Percentiles rank a stretch among this genome's conserved stretches.
phyloP scores from a whole-genome alignment of 2,329 filamentous ascomycete species.

The Fusarium sp. region DNA sequence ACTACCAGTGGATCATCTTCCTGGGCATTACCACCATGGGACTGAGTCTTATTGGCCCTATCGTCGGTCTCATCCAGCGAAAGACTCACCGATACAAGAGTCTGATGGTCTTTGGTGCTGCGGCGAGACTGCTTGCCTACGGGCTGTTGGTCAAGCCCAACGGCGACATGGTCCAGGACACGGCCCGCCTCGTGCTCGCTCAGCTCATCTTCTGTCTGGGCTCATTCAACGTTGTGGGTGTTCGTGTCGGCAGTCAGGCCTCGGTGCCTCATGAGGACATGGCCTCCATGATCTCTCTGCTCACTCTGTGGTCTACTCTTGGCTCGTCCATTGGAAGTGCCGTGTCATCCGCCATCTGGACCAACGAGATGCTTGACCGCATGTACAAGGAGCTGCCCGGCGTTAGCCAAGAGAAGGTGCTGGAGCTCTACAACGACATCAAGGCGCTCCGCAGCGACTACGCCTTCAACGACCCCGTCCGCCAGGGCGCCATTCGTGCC shows the following conservation, averaged over 20 bases:
- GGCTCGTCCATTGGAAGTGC: constrained; percentile 54
- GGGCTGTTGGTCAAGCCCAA: constrained; percentile 48
- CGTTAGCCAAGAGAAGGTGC: constrained; percentile 39
- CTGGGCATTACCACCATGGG: constrained; percentile 54
- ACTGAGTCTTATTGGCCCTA: constrained; percentile 51
- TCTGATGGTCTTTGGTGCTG: constrained; percentile 53
- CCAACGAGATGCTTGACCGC: constrained; percentile 51
- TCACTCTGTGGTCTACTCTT: constrained; percentile 55
- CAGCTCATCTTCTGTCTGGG: constrained; percentile 53
- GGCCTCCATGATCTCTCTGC: constrained; percentile 52
- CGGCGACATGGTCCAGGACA: constrained; percentile 49
- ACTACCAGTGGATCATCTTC: constrained; percentile 57
- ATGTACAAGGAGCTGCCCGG: constrained; percentile 49
- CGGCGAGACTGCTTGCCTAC: constrained; percentile 51
- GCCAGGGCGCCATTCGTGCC: constrained; percentile 53
- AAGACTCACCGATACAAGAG: constrained; percentile 56
- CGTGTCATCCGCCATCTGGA: constrained; percentile 53
- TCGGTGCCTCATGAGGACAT: constrained; percentile 58
- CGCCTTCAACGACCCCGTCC: constrained; percentile 48
- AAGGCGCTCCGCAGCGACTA: constrained; percentile 49
- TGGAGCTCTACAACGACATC: constrained; percentile 51
- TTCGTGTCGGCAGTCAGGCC: constrained; percentile 54
- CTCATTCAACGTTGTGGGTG: constrained; percentile 55
- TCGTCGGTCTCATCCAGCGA: constrained; percentile 52
- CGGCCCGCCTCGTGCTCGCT: constrained; percentile 49